Percentiles rank a stretch among this genome's conserved stretches.
phyloP scores from a whole-genome alignment of 202 grass and related monocot genomes.

The Setaria italica region DNA sequence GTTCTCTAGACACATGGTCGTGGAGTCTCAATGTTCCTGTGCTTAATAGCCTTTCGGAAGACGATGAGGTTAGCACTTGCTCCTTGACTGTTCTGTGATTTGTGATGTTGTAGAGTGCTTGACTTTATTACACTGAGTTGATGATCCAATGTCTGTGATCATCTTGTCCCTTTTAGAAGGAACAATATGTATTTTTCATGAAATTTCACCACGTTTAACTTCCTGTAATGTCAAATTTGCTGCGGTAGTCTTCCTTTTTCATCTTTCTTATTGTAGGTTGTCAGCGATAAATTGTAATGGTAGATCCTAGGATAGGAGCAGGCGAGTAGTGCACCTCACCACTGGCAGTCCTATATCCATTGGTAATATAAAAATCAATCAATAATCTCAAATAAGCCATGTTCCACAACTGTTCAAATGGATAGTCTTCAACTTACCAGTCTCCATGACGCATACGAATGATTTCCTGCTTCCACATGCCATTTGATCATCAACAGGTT shows the following conservation, averaged over 20 bases:
- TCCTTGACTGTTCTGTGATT: constrained; percentile 28
- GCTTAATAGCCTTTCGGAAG: constrained; percentile 90
- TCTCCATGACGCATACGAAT: background rate
- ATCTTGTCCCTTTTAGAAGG: constrained; percentile 33
- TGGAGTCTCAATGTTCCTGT: constrained; percentile 99
- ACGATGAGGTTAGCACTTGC: constrained; percentile 65
- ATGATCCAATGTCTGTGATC: constrained; percentile 21
- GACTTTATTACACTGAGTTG: constrained; percentile 31
- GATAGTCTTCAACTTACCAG: background rate
- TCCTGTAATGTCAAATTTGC: constrained; percentile 6
- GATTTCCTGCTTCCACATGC: constrained; percentile 12
- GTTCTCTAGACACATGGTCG: constrained; percentile 97
- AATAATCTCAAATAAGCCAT: constrained; percentile 24
- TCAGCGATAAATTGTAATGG: background rate
- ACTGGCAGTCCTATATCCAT: constrained; percentile 24
- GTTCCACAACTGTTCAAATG: background rate
- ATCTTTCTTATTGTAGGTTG: constrained; percentile 8
- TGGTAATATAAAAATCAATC: constrained; percentile 25
- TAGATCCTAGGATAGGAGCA: constrained; percentile 9
- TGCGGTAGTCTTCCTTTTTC: constrained; percentile 1
- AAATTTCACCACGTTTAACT: background rate
- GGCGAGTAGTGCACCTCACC: background rate
- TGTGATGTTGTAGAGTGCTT: background rate
- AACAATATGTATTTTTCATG: constrained; percentile 6
- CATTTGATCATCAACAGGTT: background rate